Evolutionary conservation across 2,329 filamentous ascomycete genomes (phyloP).

Genomic region (Dactylellina haptotyla): DNA sequence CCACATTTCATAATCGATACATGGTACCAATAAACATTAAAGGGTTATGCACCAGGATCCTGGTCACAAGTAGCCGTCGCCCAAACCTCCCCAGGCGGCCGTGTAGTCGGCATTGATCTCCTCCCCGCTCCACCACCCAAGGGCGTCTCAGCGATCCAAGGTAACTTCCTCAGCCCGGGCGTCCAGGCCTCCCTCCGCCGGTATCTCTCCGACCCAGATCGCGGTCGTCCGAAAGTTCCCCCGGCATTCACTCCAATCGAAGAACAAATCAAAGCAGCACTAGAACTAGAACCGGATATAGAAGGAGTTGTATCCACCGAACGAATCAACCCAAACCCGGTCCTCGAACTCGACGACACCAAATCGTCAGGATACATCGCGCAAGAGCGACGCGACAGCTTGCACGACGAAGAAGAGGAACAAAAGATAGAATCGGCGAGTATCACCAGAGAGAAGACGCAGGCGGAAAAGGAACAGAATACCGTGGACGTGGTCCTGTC

Average conservation of each 20-base stretch:
- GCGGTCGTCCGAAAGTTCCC: conserved; percentile 64
- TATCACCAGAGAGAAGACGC: conserved; percentile 56
- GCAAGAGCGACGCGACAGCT: conserved; percentile 58
- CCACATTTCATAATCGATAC: background rate
- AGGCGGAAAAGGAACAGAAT: conserved; percentile 64
- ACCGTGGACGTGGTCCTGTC: conserved; percentile 89
- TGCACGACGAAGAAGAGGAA: conserved; percentile 57
- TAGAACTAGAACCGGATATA: conserved; percentile 68
- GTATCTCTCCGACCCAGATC: conserved; percentile 74
- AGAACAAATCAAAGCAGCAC: conserved; percentile 62
- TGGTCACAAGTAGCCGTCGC: conserved; percentile 82
- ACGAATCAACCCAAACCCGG: conserved; percentile 42
- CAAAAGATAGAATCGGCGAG: conserved; percentile 60
- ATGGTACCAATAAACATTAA: background rate
- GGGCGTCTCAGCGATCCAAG: conserved; percentile 94
- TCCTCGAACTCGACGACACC: conserved; percentile 38
- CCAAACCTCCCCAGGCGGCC: conserved; percentile 77
- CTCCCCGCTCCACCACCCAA: conserved; percentile 90
- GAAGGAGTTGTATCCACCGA: conserved; percentile 61
- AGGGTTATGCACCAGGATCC: conserved; percentile 78
- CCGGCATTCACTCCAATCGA: conserved; percentile 57
- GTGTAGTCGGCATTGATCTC: conserved; percentile 90
- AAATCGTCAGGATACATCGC: conserved; percentile 56
- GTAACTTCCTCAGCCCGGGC: conserved; percentile 81
- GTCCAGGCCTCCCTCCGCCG: conserved; percentile 66